phyloP scores from a whole-genome alignment of 768 basidiomycete species.

The Boletus barrowsii region DNA sequence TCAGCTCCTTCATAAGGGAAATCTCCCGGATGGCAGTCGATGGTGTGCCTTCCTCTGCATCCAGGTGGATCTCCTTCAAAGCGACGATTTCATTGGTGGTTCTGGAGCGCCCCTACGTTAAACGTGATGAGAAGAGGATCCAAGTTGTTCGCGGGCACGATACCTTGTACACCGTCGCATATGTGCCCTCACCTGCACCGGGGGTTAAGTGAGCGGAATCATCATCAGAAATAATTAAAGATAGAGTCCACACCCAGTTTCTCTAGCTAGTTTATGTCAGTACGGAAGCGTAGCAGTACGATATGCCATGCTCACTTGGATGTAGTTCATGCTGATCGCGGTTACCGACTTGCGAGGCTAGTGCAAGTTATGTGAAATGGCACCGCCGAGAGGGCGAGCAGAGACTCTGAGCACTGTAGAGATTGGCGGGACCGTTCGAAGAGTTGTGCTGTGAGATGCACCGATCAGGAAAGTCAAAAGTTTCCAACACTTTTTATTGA shows the following conservation, averaged over 20 bases:
- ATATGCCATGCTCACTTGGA: slow-evolving; percentile 41
- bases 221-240: neutral
- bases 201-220: slow-evolving; percentile 5
- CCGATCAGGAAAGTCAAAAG: slow-evolving; percentile 20
- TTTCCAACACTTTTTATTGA: neutral
- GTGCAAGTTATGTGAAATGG: neutral
- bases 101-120: slow-evolving; percentile 78
- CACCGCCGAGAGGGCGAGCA: slow-evolving; percentile 5
- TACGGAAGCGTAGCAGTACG: neutral
- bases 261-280: slow-evolving; percentile 60
- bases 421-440: neutral
- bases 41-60: slow-evolving; percentile 98
- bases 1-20: slow-evolving; percentile 98
- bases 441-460: neutral
- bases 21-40: slow-evolving; percentile 99
- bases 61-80: slow-evolving; percentile 97
- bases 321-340: slow-evolving; percentile 49
- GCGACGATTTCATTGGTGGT: slow-evolving; percentile 99
- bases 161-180: slow-evolving; percentile 97
- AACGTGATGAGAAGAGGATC: neutral
- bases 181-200: slow-evolving; percentile 78
- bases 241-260: slow-evolving; percentile 59
- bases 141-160: slow-evolving; percentile 3
- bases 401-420: neutral
- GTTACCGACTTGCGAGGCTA: neutral